These are phyloP conservation scores for Fragosphaeria purpurea DNA, from an alignment of 2,329 filamentous ascomycete species.

Conservation along the genomic window DNA sequence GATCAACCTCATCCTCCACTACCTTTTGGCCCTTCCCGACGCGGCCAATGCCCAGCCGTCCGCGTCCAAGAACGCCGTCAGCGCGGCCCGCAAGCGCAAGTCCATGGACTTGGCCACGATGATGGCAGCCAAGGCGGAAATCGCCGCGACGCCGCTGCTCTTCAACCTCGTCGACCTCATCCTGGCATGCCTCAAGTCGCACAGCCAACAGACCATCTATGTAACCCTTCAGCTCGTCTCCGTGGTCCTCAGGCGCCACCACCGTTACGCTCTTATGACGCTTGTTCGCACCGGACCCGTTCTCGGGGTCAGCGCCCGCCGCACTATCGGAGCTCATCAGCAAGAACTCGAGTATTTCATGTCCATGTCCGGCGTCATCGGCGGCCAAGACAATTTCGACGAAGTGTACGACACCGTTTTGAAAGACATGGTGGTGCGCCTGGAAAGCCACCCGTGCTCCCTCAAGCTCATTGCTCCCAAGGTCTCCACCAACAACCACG, in stretches of 20 bases:
- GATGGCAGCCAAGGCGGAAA: slow-evolving; percentile 64
- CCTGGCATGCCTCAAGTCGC: slow-evolving; percentile 71
- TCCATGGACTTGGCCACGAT: slow-evolving; percentile 80
- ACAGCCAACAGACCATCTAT: slow-evolving; percentile 78
- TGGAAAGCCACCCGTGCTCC: slow-evolving; percentile 68
- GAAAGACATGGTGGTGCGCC: slow-evolving; percentile 56
- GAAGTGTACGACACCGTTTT: slow-evolving; percentile 62
- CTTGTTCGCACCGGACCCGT: slow-evolving; percentile 58
- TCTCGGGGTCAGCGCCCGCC: slow-evolving; percentile 22
- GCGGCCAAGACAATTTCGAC: slow-evolving; percentile 60
- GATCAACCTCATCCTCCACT: slow-evolving; percentile 86
- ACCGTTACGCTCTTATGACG: slow-evolving; percentile 72
- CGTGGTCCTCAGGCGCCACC: slow-evolving; percentile 76
- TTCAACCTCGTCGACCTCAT: slow-evolving; percentile 93
- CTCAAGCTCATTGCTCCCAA: slow-evolving; percentile 56
- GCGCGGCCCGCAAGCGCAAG: slow-evolving; percentile 69
- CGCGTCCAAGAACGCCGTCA: slow-evolving; percentile 37
- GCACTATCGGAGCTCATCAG: slow-evolving; percentile 65
- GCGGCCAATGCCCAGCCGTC: slow-evolving; percentile 25
- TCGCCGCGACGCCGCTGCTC: slow-evolving; percentile 66
- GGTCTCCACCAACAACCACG: slow-evolving; percentile 44
- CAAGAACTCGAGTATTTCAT: slow-evolving; percentile 66
- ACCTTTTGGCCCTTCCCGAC: slow-evolving; percentile 74
- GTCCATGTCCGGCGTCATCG: slow-evolving; percentile 56
- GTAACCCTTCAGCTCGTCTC: slow-evolving; percentile 83